Base-by-base conservation (phyloP, 1,284 basidiomycete genomes). In the Gomphus bonarii region DNA sequence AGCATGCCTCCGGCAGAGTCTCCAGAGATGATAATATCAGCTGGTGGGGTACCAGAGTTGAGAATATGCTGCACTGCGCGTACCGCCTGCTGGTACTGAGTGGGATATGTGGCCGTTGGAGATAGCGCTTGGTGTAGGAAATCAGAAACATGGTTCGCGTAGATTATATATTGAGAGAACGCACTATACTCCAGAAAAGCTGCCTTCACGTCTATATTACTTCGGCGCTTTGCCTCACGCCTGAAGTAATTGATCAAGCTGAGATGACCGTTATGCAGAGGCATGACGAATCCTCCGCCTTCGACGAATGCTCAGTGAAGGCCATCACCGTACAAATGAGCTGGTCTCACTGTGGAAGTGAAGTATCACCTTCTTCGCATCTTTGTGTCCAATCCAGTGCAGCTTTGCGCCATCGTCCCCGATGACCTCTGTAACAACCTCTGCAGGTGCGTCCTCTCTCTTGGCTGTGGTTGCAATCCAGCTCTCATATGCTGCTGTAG, bases 1-100 rank as follows among this genome's bases (percentile, higher is more conserved):
- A 73, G 62, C 57, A 71, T 72, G 11, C 59, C 72, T 1, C 72
- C 72, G 0, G 70, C 70, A 3, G 72, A 73, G 56, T 73, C 72
- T 7, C 70, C 71, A 1, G 58, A 48, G 35, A 67, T 28, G 28
- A 66, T 42, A 12, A 68, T 61, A 33, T 65, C 61, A 4, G 63
- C 42, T 0, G 65, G 58, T 1, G 59, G 25, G 14, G 63, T 62
- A 14, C 63, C 63, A 35, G 49, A 35, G 14, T 25, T 25, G 16
- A 73, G 52, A 14, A 75, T 62, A 60, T 73, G 68, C 9, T 71
- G 63, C 14, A 74, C 47, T 0, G 68, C 72, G 0, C 64, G 55
- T 3, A 63, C 60, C 3, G 67, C 65, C 62, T 74, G 72, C 7
- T 61, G 63, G n/a, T 74, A 65, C 44, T 67, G 73, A 1, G 69